phyloP scores from a whole-genome alignment of 2,329 filamentous ascomycete genomes.

The Xylariales sp. region DNA sequence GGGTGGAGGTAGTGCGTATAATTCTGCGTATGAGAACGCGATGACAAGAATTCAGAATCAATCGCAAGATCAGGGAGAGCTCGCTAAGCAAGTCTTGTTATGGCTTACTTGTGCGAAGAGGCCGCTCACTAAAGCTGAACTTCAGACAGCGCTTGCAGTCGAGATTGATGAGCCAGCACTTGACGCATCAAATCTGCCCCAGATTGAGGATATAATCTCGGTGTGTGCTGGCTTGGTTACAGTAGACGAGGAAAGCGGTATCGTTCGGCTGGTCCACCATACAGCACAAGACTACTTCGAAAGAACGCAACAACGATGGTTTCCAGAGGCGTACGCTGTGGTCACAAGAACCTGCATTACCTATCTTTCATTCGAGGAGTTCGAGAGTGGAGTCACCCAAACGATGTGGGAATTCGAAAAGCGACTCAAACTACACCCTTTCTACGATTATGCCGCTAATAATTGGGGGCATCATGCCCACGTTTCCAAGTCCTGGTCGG shows the following conservation, averaged over 20 bases:
- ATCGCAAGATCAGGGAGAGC: constrained; percentile 16
- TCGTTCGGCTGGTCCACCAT: constrained; percentile 37
- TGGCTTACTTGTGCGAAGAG: constrained; percentile 35
- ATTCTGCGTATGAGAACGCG: constrained; percentile 33
- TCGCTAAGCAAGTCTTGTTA: constrained; percentile 32
- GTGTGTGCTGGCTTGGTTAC: constrained; percentile 29
- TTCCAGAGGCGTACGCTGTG: constrained; percentile 24
- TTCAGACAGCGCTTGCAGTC: constrained; percentile 37
- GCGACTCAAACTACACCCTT: constrained; percentile 2
- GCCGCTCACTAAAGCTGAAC: constrained; percentile 27
- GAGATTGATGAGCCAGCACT: constrained; percentile 21
- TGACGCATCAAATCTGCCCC: constrained; percentile 27
- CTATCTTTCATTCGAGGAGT: constrained; percentile 29
- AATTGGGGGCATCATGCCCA: constrained; percentile 12
- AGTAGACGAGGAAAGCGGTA: constrained; percentile 30
- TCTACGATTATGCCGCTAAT: constrained; percentile 11
- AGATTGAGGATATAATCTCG: not conserved
- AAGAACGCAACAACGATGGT: constrained; percentile 19
- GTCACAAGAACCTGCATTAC: constrained; percentile 27
- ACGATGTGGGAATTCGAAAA: constrained; percentile 1
- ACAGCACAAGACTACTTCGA: constrained; percentile 40
- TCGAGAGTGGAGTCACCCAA: not conserved
- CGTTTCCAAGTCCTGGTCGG: not conserved
- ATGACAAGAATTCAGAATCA: constrained; percentile 38
- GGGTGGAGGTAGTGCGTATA: constrained; percentile 25